A percentile compares a stretch with the other conserved stretches of the same genome.
Evolutionary conservation across 805 yeast species (phyloP).

Genomic region (Tetrapisispora pingtungensis): DNA sequence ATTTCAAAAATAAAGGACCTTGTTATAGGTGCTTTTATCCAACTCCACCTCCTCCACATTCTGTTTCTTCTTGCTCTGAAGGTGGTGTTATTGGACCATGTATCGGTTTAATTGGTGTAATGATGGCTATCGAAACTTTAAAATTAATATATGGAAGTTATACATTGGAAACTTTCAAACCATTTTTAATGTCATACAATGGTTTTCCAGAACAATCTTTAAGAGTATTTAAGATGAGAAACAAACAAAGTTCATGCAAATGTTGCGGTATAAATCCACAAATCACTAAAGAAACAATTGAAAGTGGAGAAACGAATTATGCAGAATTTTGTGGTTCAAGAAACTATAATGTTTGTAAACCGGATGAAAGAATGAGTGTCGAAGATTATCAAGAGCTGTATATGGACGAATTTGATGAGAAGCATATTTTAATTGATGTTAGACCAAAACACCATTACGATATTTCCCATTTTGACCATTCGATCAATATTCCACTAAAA

Average conservation of each 20-base stretch:
- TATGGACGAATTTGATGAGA: conserved; percentile 10
- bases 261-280: conserved; percentile 51
- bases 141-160: conserved; percentile 58
- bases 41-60: conserved; percentile 73
- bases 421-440: conserved; percentile 52
- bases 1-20: conserved; percentile 62
- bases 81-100: conserved; percentile 95
- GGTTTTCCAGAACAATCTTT: conserved; percentile 59
- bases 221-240: conserved; percentile 72
- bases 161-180: conserved; percentile 42
- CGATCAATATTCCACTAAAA: conserved; percentile 57
- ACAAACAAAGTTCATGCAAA: conserved; percentile 46
- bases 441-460: conserved; percentile 69
- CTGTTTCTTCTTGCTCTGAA: conserved; percentile 78
- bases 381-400: conserved; percentile 28
- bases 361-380: conserved; percentile 39
- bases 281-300: conserved; percentile 40
- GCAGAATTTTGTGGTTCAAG: conserved; percentile 63
- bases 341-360: conserved; percentile 36
- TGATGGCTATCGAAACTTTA: conserved; percentile 83
- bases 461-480: conserved; percentile 49
- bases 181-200: conserved; percentile 58
- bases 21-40: conserved; percentile 95
- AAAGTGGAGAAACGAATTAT: conserved; percentile 46
- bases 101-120: conserved; percentile 82